Conservation (phyloP, 257 asterid genomes). For the Solanum appendiculatum region DNA sequence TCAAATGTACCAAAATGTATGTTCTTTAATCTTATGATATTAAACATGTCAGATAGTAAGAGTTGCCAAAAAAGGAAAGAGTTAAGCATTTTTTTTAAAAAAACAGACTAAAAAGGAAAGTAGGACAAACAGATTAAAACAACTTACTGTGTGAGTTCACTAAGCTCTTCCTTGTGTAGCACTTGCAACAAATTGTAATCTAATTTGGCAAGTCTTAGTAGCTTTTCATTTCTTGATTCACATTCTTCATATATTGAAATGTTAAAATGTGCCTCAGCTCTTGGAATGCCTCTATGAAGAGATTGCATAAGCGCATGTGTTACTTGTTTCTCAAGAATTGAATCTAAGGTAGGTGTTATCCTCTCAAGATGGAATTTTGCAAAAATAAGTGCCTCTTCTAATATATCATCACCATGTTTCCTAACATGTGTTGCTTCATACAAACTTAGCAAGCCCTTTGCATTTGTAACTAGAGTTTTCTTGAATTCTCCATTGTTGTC, state of each 20-base stretch:
- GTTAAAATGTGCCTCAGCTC: not conserved
- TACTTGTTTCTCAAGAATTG: not conserved
- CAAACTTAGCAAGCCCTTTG: not conserved
- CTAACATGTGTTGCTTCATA: not conserved
- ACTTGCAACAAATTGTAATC: not conserved
- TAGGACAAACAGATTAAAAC: not conserved
- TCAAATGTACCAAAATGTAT: no score
- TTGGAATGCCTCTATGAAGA: not conserved
- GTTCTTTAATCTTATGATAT: no score
- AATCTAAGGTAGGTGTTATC: not conserved
- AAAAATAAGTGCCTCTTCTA: not conserved
- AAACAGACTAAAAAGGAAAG: not conserved
- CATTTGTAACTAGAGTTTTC: not conserved
- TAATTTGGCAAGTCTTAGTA: not conserved
- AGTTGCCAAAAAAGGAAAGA: no score
- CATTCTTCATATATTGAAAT: not conserved
- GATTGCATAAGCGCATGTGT: not conserved
- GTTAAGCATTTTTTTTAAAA: rapidly evolving
- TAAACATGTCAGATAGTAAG: not conserved
- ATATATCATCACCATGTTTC: not conserved
- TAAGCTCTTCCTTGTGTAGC: not conserved
- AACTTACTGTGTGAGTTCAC: not conserved
- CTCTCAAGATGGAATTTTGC: not conserved
- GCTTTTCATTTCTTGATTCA: not conserved
- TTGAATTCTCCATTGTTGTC: not conserved